Evolutionary conservation across 805 yeast species (phyloP).

Genomic region (Nakazawaea sp.): DNA sequence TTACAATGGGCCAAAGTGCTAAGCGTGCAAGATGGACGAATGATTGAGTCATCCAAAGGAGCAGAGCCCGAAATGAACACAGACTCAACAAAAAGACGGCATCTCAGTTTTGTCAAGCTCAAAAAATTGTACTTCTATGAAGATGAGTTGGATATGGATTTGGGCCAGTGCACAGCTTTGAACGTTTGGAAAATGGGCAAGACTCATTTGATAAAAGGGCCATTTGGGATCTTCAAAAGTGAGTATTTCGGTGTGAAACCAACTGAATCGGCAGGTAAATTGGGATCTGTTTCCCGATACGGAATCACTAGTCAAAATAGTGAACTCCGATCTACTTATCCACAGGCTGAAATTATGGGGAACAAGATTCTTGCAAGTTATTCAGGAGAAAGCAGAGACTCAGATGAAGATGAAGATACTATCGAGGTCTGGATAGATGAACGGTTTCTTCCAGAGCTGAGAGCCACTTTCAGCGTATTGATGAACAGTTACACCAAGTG

Average conservation of each 20-base stretch:
- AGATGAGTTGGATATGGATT: slow-evolving; percentile 28
- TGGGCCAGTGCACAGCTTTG: slow-evolving; percentile 23
- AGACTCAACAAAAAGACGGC: slow-evolving; percentile 30
- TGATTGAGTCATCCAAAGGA: too few species aligned
- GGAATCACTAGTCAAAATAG: too few species aligned
- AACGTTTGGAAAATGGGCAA: background rate
- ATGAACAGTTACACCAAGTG: slow-evolving; percentile 16
- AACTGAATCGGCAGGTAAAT: background rate
- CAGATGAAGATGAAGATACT: slow-evolving; percentile 3
- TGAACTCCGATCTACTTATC: too few species aligned
- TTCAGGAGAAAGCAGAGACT: too few species aligned
- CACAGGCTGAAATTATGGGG: too few species aligned
- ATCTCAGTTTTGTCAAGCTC: slow-evolving; percentile 35
- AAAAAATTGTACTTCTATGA: slow-evolving; percentile 30
- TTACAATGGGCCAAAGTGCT: slow-evolving; percentile 39
- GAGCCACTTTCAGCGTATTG: slow-evolving; percentile 19
- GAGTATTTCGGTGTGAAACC: slow-evolving; percentile 3
- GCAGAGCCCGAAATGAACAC: too few species aligned
- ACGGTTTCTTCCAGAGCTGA: slow-evolving; percentile 22
- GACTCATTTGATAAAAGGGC: slow-evolving; percentile 15
- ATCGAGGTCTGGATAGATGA: slow-evolving; percentile 27
- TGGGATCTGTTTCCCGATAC: too few species aligned
- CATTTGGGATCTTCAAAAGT: slow-evolving; percentile 18
- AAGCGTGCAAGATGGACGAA: slow-evolving; percentile 21
- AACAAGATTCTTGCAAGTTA: too few species aligned